Evolutionary conservation across 2,329 filamentous ascomycete species (phyloP), one percentile per base, ranked within the genome.

Genomic region (Phoma herbarum): DNA sequence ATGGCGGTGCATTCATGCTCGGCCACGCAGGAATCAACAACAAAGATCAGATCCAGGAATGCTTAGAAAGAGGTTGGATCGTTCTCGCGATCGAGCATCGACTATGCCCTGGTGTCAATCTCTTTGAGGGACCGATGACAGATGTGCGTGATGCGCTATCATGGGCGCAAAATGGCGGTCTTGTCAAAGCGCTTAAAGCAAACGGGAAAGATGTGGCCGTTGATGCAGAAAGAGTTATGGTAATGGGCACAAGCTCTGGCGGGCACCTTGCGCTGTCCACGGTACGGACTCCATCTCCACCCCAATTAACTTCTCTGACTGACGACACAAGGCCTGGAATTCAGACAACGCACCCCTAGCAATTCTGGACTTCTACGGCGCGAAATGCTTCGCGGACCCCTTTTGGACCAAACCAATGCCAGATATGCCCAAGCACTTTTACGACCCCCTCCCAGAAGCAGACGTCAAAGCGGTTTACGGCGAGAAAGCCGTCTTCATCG

Each of bases 1-100:
- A 66, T 28, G 63, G 63, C 25, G 63, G 61, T 11, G 61, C 59
- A 1, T 66, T 66, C 35, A 64, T 64, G 63, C 57, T 66, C 10
- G 63, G 63, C 11, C 41, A 50, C 23, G 49, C 56, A 23, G 50
- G 20, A 7, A 39, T 59, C 45, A 62, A 61, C 18, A 66, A 58
- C 31, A 47, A 55, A 47, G 60, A 63, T 18, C 58, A 66, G 25
- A 60, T 66, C 7, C 47, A 39, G n/a, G 62, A 64, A 22, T 60
- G 62, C n/a, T 33, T 56, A 12, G 31, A 42, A 11, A 35, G 60
- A 28, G 58, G 56, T 1, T 66, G 60, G 60, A 18, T 63, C 4
- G 60, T 66, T 0, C 29, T 64, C 16, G 55, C 52, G 0, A 47
- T 61, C 3, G 60, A 67, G 25, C 63, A 67, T 28, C 52, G 59